Conservation (phyloP, 495 filamentous ascomycete species). For the Penicillium silybi region DNA sequence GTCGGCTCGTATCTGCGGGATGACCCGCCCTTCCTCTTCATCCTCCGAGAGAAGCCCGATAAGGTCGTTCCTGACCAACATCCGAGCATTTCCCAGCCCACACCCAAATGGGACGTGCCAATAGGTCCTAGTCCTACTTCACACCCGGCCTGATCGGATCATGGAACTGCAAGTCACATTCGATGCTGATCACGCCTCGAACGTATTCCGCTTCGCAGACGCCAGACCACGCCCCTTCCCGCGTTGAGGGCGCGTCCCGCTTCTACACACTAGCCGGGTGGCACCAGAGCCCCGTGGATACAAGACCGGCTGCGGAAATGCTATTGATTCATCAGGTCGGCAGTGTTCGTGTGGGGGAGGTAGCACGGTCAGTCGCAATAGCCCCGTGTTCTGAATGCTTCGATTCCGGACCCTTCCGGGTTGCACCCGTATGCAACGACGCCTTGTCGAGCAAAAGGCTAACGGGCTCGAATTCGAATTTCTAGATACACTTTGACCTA, state of each 20-base stretch:
- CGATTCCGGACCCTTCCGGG: not conserved
- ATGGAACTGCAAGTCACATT: conserved; percentile 22
- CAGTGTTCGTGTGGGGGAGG: conserved; percentile 86
- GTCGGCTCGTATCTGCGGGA: not conserved
- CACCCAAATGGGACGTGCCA: not conserved
- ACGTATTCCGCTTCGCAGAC: conserved; percentile 47
- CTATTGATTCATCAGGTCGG: conserved; percentile 84
- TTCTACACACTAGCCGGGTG: conserved; percentile 42
- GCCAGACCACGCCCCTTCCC: conserved; percentile 24
- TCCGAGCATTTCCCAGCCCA: not conserved
- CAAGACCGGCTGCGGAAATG: conserved; percentile 52
- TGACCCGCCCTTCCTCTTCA: not conserved
- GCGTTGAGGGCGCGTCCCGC: conserved; percentile 17
- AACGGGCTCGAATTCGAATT: not conserved
- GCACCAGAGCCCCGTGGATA: conserved; percentile 23
- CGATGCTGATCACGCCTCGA: conserved; percentile 49
- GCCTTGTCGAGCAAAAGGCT: not conserved
- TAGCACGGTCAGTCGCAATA: conserved; percentile 55
- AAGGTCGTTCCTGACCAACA: not conserved
- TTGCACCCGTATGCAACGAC: not conserved
- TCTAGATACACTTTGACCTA: conserved; percentile 88
- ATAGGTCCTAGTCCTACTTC: not conserved
- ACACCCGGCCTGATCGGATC: not conserved
- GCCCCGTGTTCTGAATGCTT: not conserved
- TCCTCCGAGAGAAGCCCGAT: not conserved